These are phyloP conservation scores for Begonia peltatifolia DNA, from an alignment of 306 rosid genomes.

Conservation along the genomic window DNA sequence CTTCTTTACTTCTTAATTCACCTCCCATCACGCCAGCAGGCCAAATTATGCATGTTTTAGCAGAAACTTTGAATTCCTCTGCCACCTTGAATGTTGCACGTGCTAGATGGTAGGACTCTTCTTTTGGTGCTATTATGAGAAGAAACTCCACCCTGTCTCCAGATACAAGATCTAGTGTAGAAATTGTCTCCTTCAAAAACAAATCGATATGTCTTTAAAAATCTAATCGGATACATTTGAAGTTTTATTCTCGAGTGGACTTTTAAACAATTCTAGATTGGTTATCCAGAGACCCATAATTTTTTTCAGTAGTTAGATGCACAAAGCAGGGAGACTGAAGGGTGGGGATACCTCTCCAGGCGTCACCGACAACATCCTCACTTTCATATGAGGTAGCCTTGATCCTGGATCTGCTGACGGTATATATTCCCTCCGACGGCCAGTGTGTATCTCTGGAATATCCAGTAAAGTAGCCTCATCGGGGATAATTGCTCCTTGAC, in stretches of 20 bases:
- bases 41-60: conserved; percentile 61
- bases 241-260: too few species aligned
- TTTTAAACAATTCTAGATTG: too few species aligned
- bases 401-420: conserved; percentile 80
- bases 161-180: conserved; percentile 63
- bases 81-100: conserved; percentile 47
- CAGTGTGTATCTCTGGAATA: conserved; percentile 42
- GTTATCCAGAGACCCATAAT: too few species aligned
- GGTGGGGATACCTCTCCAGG: conserved; percentile 32
- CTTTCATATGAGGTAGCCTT: conserved; percentile 78
- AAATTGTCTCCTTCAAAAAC: conserved; percentile 33
- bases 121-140: conserved; percentile 53
- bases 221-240: too few species aligned
- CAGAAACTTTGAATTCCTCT: conserved; percentile 34
- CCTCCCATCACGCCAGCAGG: conserved; percentile 22
- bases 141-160: conserved; percentile 56
- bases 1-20: conserved; percentile 30
- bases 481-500: conserved; percentile 58
- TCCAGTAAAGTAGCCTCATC: conserved; percentile 18
- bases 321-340: too few species aligned
- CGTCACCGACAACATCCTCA: conserved; percentile 27
- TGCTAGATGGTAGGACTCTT: conserved; percentile 47
- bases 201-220: neutral
- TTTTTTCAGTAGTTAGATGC: too few species aligned
- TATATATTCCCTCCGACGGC: conserved; percentile 62